Conservation (phyloP, 805 yeast species). For the Saccharomycopsis schoenii region DNA sequence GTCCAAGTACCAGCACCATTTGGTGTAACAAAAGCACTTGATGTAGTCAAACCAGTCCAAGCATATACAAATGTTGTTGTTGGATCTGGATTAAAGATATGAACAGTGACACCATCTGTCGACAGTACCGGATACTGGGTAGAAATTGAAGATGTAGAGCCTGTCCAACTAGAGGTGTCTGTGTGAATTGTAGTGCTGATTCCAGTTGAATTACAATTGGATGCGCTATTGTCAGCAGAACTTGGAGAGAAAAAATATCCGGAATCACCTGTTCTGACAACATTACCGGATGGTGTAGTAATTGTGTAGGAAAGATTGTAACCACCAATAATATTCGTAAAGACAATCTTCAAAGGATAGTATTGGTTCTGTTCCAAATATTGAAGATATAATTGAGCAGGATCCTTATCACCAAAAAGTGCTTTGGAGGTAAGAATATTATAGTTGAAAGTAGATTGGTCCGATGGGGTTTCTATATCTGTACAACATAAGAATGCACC, state of each 20-base stretch:
- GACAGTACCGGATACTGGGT: neutral
- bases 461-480: neutral
- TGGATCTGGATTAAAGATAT: constrained; percentile 2
- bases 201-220: neutral
- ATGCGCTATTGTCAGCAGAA: neutral
- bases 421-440: constrained; percentile 16
- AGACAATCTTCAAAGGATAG: constrained; percentile 25
- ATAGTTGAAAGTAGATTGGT: neutral
- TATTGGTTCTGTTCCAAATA: constrained; percentile 10
- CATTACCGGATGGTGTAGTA: constrained; percentile 6
- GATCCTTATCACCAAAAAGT: constrained; percentile 14
- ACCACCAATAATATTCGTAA: constrained; percentile 18
- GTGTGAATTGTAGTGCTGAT: constrained; percentile 1
- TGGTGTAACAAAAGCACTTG: neutral
- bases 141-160: constrained; percentile 1
- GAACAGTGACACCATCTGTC: neutral
- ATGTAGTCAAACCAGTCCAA: neutral
- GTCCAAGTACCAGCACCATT: neutral
- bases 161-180: constrained; percentile 10
- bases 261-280: neutral
- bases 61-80: neutral
- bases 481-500: constrained; percentile 28
- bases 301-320: constrained; percentile 17
- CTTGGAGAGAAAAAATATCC: neutral
- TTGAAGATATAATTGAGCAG: neutral